Percentiles rank a stretch among this genome's conserved stretches.
Conservation (phyloP, 169 alveolate genomes). For the Cryptosporidium bovis region DNA sequence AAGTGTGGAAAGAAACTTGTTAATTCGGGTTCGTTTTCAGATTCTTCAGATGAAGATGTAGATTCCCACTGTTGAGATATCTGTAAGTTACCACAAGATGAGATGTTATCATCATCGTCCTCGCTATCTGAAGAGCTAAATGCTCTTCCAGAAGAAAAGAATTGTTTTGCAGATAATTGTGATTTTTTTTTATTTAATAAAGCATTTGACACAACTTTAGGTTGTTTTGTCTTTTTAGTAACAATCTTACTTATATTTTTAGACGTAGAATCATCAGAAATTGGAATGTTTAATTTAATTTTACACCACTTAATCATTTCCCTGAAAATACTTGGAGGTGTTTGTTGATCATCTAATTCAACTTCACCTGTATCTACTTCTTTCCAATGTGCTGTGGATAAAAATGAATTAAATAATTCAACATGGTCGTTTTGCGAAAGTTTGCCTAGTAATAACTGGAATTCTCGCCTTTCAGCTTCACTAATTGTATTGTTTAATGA, state of each 20-base stretch:
- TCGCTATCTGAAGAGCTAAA: slow-evolving; percentile 37
- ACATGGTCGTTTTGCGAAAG: slow-evolving; percentile 73
- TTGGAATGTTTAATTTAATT: slow-evolving; percentile 46
- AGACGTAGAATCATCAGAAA: neutral
- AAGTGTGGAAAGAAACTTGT: slow-evolving; percentile 71
- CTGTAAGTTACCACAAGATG: slow-evolving; percentile 41
- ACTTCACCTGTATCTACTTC: slow-evolving; percentile 72
- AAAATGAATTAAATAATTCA: slow-evolving; percentile 53
- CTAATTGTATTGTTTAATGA: slow-evolving; percentile 11
- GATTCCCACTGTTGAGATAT: slow-evolving; percentile 72
- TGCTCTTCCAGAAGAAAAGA: slow-evolving; percentile 73
- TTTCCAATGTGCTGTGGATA: slow-evolving; percentile 65
- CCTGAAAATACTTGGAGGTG: slow-evolving; percentile 62
- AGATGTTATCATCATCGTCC: slow-evolving; percentile 44
- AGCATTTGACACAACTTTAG: neutral
- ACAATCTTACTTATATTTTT: neutral
- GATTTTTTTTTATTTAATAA: slow-evolving; percentile 34
- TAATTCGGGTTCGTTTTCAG: slow-evolving; percentile 70
- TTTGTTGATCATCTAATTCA: slow-evolving; percentile 70
- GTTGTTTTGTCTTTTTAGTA: slow-evolving; percentile 16
- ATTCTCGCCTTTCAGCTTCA: slow-evolving; percentile 60
- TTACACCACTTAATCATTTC: slow-evolving; percentile 71
- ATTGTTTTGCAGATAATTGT: slow-evolving; percentile 61
- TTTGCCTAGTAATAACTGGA: slow-evolving; percentile 52
- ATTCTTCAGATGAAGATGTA: slow-evolving; percentile 57